A percentile compares a stretch with the other conserved stretches of the same genome.
Conservation (phyloP, 768 basidiomycete species). For the Tephrocybe sp. region DNA sequence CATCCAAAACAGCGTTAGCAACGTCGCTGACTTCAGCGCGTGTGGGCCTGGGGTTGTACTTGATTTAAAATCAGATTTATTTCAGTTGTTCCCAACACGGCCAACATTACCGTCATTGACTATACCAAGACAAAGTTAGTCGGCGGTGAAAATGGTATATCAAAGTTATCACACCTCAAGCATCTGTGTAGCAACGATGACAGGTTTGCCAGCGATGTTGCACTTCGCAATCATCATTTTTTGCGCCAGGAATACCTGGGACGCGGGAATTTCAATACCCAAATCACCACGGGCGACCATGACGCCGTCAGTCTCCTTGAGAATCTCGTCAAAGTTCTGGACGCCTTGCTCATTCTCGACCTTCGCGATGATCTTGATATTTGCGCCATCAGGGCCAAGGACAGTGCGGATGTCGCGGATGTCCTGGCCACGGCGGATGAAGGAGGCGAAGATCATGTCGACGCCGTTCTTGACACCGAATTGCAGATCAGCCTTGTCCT, state of each 20-base stretch:
- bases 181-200: constrained; percentile 99
- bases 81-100: not conserved
- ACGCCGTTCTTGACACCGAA: constrained; percentile 98
- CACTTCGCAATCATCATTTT: constrained; percentile 99
- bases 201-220: constrained; percentile 96
- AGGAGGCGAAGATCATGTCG: constrained; percentile 99
- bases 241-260: constrained; percentile 98
- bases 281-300: constrained; percentile 99
- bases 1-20: constrained; percentile 98
- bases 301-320: constrained; percentile 93
- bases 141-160: not conserved
- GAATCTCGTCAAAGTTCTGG: constrained; percentile 97
- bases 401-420: constrained; percentile 91
- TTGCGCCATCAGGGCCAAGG: constrained; percentile 91
- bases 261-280: constrained; percentile 99
- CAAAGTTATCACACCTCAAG: constrained; percentile 63
- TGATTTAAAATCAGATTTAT: constrained; percentile 6
- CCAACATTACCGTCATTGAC: constrained; percentile 86
- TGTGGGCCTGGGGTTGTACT: constrained; percentile 98
- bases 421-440: constrained; percentile 94
- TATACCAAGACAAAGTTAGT: constrained; percentile 22
- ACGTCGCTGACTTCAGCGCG: constrained; percentile 99
- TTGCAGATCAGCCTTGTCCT: constrained; percentile 92
- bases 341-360: constrained; percentile 99
- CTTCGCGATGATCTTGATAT: constrained; percentile 99